Percentiles rank a stretch among this genome's conserved stretches.
Evolutionary conservation across 2,329 filamentous ascomycete species (phyloP).

Genomic region (Aspergillus pseudoterreus): DNA sequence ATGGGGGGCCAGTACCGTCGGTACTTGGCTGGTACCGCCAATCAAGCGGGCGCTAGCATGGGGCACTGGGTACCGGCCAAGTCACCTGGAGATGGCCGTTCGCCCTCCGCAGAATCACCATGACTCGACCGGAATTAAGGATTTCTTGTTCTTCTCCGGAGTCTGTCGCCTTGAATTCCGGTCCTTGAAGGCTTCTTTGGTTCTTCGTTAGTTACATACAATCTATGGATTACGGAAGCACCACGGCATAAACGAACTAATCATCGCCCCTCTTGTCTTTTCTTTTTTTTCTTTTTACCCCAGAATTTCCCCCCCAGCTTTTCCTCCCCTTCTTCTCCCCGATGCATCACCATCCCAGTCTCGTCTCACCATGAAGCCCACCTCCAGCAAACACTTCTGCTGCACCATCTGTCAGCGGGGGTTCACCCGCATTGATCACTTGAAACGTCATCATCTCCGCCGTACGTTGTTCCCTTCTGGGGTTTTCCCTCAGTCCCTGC

Average conservation of each 20-base stretch:
- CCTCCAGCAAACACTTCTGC: conserved; percentile 39
- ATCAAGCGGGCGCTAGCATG: background rate
- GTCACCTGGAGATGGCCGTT: background rate
- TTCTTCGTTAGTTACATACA: no score
- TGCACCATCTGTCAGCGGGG: conserved; percentile 43
- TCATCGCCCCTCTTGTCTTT: background rate
- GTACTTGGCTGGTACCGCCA: background rate
- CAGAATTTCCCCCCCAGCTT: conserved; percentile 9
- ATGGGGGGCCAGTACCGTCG: background rate
- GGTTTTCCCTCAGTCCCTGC: background rate
- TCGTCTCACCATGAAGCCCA: conserved; percentile 30
- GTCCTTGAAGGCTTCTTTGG: no score
- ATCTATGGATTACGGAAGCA: no score
- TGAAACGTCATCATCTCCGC: conserved; percentile 46
- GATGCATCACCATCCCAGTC: conserved; percentile 14
- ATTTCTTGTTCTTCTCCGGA: background rate
- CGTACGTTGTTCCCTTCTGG: conserved; percentile 26
- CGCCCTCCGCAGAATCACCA: background rate
- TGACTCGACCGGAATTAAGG: background rate
- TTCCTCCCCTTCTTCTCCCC: conserved; percentile 18
- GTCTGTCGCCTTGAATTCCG: no score
- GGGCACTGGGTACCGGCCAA: background rate
- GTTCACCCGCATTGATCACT: conserved; percentile 48
- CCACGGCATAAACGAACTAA: background rate
- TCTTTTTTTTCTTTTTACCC: conserved; percentile 16